Percentiles rank a stretch among this genome's conserved stretches.
These are phyloP conservation scores for Ascocoryne sarcoides DNA, from an alignment of 2,329 filamentous ascomycete genomes.

Conservation along the genomic window DNA sequence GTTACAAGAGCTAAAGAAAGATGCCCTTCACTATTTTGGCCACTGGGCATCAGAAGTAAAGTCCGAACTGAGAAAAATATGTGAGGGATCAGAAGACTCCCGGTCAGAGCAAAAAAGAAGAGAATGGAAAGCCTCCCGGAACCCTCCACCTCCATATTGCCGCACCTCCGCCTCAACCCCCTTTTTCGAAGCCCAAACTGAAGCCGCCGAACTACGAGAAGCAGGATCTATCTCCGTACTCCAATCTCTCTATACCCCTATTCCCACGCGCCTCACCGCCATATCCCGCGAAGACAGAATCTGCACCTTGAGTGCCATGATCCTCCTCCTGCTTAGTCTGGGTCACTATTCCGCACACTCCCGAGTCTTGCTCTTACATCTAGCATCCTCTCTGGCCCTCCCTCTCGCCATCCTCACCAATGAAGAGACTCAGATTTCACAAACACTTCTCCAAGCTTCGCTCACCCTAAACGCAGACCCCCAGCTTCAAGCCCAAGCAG, in stretches of 20 bases:
- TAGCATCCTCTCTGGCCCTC: conserved; percentile 59
- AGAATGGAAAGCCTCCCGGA: conserved; percentile 23
- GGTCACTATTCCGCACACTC: conserved; percentile 71
- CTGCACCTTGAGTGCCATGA: conserved; percentile 58
- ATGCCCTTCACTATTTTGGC: conserved; percentile 61
- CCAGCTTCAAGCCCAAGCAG: conserved; percentile 62
- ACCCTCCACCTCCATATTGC: conserved; percentile 22
- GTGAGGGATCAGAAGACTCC: conserved; percentile 40
- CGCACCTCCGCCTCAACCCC: neutral
- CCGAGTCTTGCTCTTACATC: conserved; percentile 56
- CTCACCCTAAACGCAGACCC: conserved; percentile 62
- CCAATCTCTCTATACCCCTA: conserved; percentile 44
- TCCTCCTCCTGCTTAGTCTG: conserved; percentile 62
- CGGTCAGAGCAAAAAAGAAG: conserved; percentile 36
- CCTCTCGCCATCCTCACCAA: conserved; percentile 51
- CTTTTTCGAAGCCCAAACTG: conserved; percentile 20
- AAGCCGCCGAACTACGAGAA: conserved; percentile 23
- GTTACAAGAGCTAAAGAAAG: conserved; percentile 35
- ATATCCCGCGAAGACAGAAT: conserved; percentile 49
- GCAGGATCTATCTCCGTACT: conserved; percentile 36
- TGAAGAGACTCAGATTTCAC: conserved; percentile 69
- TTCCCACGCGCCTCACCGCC: conserved; percentile 45
- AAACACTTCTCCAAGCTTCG: conserved; percentile 60
- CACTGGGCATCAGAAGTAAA: conserved; percentile 69
- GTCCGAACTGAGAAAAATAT: conserved; percentile 60